These are phyloP conservation scores for Ascoidea tarda DNA, from an alignment of 805 yeast genomes.

Conservation along the genomic window DNA sequence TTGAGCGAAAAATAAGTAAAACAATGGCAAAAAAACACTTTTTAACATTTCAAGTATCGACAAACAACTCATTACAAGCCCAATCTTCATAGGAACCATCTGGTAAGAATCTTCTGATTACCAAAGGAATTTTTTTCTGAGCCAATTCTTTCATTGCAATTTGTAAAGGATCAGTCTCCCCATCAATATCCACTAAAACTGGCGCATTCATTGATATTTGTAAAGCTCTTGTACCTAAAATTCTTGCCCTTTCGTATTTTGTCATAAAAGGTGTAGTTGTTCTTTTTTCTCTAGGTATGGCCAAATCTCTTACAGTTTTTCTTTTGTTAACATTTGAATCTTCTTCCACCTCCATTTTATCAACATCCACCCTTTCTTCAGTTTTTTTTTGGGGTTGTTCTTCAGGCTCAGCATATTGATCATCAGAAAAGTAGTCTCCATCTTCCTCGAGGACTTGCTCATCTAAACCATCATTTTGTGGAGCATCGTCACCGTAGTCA, in stretches of 20 bases:
- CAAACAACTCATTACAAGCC: slow-evolving; percentile 96
- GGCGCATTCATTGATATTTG: slow-evolving; percentile 99
- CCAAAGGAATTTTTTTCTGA: slow-evolving; percentile 89
- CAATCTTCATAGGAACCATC: slow-evolving; percentile 97
- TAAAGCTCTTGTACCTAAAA: slow-evolving; percentile 92
- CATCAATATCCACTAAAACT: slow-evolving; percentile 93
- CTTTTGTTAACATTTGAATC: slow-evolving; percentile 54
- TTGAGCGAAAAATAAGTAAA: too few species aligned
- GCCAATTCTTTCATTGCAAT: slow-evolving; percentile 95
- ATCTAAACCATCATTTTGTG: slow-evolving; percentile 54
- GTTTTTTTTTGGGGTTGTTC: slow-evolving; percentile 20
- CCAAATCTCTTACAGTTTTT: slow-evolving; percentile 63
- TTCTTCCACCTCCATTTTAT: slow-evolving; percentile 26
- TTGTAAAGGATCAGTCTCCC: slow-evolving; percentile 97
- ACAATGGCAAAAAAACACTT: too few species aligned
- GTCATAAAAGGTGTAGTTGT: slow-evolving; percentile 98
- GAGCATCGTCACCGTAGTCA: not conserved
- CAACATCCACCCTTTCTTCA: slow-evolving; percentile 19
- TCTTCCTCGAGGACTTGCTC: slow-evolving; percentile 73
- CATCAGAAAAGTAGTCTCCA: slow-evolving; percentile 71
- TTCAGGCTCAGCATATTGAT: slow-evolving; percentile 24
- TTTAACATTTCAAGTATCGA: slow-evolving; percentile 39
- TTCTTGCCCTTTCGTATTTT: slow-evolving; percentile 95
- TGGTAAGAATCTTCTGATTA: slow-evolving; percentile 90
- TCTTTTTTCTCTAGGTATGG: slow-evolving; percentile 80